These are phyloP conservation scores for Strobilomyces dryophilus DNA, from an alignment of 768 basidiomycete species.

Conservation along the genomic window DNA sequence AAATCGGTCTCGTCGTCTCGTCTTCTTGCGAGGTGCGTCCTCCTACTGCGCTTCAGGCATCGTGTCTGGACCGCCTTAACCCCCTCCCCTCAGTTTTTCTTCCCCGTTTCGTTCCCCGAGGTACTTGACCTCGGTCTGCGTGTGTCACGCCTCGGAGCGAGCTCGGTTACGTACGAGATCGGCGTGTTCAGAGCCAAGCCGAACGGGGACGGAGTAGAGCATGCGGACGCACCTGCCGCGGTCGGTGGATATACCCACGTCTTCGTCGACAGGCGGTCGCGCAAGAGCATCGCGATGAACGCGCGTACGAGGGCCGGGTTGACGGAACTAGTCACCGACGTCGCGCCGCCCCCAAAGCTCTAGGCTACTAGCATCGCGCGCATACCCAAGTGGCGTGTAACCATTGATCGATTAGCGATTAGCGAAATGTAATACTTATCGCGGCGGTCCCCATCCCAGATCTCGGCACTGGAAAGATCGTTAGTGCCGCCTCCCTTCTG, in stretches of 20 bases:
- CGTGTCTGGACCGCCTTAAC: neutral
- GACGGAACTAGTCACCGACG: constrained; percentile 6
- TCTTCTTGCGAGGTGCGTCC: constrained; percentile 60
- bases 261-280: constrained; percentile 61
- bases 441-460: too few relatives aligned
- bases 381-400: too few relatives aligned
- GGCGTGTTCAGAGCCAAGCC: constrained; percentile 56
- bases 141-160: constrained; percentile 62
- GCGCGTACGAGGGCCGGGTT: constrained; percentile 44
- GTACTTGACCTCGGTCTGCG: constrained; percentile 67
- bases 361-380: constrained; percentile 4
- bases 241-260: constrained; percentile 74
- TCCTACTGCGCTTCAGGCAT: too few relatives aligned
- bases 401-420: too few relatives aligned
- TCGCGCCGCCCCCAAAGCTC: constrained; percentile 7
- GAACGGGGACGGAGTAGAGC: neutral
- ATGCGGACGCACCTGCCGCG: constrained; percentile 31
- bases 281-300: constrained; percentile 53
- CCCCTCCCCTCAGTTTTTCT: constrained; percentile 48
- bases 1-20: constrained; percentile 75
- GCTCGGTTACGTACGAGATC: constrained; percentile 77
- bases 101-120: constrained; percentile 70
- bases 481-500: too few relatives aligned
- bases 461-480: too few relatives aligned
- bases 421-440: too few relatives aligned